phyloP scores from a whole-genome alignment of 2,329 filamentous ascomycete genomes.

The Pleoardoris graminearum region DNA sequence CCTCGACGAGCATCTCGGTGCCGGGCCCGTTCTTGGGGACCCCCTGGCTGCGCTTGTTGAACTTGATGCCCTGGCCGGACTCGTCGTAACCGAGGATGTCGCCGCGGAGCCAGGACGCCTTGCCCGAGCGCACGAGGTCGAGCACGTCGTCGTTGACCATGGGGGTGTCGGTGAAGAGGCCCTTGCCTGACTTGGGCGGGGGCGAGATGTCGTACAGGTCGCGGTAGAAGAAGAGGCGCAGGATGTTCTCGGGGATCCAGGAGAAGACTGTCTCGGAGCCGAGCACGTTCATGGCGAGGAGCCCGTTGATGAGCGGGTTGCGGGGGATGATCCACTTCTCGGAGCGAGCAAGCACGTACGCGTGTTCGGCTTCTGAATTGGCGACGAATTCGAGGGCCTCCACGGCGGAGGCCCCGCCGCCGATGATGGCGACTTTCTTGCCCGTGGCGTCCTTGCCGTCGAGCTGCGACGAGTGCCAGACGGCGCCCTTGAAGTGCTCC shows the following conservation, averaged over 20 bases:
- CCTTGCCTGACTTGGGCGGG: constrained; percentile 56
- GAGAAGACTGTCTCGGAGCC: constrained; percentile 75
- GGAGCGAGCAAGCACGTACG: constrained; percentile 72
- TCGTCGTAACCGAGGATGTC: constrained; percentile 71
- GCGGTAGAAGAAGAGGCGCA: constrained; percentile 80
- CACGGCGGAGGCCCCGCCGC: constrained; percentile 78
- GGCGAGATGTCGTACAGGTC: constrained; percentile 77
- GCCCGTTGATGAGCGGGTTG: constrained; percentile 71
- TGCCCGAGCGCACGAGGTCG: constrained; percentile 70
- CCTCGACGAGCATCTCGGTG: constrained; percentile 65
- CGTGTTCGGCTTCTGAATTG: constrained; percentile 66
- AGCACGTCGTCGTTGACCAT: constrained; percentile 87
- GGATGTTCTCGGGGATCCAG: constrained; percentile 75
- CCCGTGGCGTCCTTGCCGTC: constrained; percentile 72
- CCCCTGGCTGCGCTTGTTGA: constrained; percentile 72
- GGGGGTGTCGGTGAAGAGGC: constrained; percentile 80
- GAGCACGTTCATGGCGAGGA: constrained; percentile 77
- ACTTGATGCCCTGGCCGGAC: constrained; percentile 65
- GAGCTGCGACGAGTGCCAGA: constrained; percentile 75
- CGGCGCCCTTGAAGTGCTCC: constrained; percentile 70
- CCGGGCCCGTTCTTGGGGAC: constrained; percentile 79
- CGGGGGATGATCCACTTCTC: constrained; percentile 89
- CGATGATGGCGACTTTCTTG: constrained; percentile 76
- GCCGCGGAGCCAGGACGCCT: constrained; percentile 78
- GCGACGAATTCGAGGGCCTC: constrained; percentile 81